Conservation (phyloP, 164 flowering plant genomes). For the Magnolia sinica region DNA sequence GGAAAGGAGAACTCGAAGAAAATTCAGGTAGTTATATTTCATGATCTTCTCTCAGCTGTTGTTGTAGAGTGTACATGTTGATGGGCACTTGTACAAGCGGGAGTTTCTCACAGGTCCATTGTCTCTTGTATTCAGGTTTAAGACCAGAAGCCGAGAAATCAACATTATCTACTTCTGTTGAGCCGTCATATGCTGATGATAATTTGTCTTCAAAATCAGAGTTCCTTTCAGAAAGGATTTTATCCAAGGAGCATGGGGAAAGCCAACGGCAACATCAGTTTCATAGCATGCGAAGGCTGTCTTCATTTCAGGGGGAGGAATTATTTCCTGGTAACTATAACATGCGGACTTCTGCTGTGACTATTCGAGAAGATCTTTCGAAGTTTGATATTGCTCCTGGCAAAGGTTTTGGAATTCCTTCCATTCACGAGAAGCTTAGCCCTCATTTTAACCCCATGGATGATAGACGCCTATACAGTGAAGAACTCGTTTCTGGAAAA, state of each 20-base stretch:
- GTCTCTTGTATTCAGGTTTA: conserved; percentile 36
- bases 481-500: background rate
- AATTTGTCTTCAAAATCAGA: conserved; percentile 8
- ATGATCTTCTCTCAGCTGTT: conserved; percentile 6
- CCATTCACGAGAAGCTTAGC: conserved; percentile 10
- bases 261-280: conserved; percentile 18
- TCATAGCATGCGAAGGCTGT: conserved; percentile 15
- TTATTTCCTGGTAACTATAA: conserved; percentile 1
- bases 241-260: conserved; percentile 20
- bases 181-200: conserved; percentile 14
- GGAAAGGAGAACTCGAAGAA: conserved; percentile 23
- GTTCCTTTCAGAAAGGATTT: conserved; percentile 6
- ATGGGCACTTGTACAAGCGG: background rate
- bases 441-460: background rate
- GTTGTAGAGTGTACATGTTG: conserved; percentile 12
- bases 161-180: conserved; percentile 10
- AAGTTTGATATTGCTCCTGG: conserved; percentile 1
- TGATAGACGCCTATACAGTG: background rate
- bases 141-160: conserved; percentile 19
- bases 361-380: background rate
- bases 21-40: conserved; percentile 45
- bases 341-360: background rate
- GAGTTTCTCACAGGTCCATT: conserved; percentile 24
- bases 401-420: conserved; percentile 11
- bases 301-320: conserved; percentile 17